phyloP scores from a whole-genome alignment of 2,329 filamentous ascomycete species.

The Coniochaeta prunicola region DNA sequence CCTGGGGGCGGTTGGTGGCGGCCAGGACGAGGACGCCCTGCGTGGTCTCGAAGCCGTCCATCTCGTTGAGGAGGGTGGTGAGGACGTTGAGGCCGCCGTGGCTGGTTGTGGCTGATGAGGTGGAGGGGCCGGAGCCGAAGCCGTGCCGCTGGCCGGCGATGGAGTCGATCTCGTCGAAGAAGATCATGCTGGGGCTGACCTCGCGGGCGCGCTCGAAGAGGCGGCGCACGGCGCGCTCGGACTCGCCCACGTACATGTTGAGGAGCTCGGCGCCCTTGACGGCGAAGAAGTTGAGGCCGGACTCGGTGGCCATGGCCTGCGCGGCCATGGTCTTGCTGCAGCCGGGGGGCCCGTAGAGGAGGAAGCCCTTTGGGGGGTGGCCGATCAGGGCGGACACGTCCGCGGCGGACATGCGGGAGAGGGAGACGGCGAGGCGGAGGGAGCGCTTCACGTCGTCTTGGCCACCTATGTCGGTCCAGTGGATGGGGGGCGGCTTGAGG shows the following conservation, averaged over 20 bases:
- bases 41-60: constrained; percentile 87
- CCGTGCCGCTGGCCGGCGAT: constrained; percentile 55
- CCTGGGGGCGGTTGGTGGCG: constrained; percentile 84
- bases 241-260: constrained; percentile 96
- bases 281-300: constrained; percentile 86
- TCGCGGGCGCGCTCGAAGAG: constrained; percentile 79
- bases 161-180: constrained; percentile 94
- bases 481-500: constrained; percentile 77
- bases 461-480: constrained; percentile 84
- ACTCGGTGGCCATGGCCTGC: constrained; percentile 85
- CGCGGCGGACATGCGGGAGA: constrained; percentile 24
- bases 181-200: constrained; percentile 88
- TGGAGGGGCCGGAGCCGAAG: constrained; percentile 26
- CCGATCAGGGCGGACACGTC: constrained; percentile 28
- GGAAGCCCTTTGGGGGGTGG: constrained; percentile 68
- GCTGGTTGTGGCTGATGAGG: constrained; percentile 22
- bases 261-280: constrained; percentile 91
- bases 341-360: constrained; percentile 87
- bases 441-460: constrained; percentile 66
- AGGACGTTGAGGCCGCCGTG: constrained; percentile 68
- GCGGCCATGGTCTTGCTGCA: constrained; percentile 93
- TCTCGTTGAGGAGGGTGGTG: constrained; percentile 84
- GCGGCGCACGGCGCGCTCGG: constrained; percentile 76
- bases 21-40: constrained; percentile 81
- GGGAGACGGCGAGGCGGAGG: constrained; percentile 43